phyloP scores from a whole-genome alignment of 2,329 filamentous ascomycete genomes.

The Aspergillus sojae region DNA sequence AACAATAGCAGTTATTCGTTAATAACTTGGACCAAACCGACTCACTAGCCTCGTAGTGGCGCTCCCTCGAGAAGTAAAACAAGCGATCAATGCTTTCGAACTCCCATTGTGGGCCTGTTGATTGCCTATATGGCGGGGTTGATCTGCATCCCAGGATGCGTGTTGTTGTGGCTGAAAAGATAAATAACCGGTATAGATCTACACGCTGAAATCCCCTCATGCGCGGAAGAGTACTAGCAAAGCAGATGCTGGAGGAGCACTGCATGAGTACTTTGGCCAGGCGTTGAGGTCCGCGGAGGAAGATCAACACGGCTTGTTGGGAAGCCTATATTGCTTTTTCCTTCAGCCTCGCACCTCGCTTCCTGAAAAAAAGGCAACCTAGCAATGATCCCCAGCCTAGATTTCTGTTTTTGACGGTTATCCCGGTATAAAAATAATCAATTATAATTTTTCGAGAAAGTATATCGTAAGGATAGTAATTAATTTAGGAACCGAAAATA shows the following conservation, averaged over 20 bases:
- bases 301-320: constrained; percentile 1
- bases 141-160: neutral
- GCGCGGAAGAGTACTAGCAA: neutral
- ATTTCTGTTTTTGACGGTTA: neutral
- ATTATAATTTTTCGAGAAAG: too few species aligned
- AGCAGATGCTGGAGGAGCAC: neutral
- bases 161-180: neutral
- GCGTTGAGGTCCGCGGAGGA: neutral
- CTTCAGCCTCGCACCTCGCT: neutral
- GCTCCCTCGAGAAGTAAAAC: constrained; percentile 4
- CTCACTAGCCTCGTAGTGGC: constrained; percentile 1
- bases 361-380: neutral
- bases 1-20: neutral
- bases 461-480: neutral
- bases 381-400: neutral
- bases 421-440: neutral
- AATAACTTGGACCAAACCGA: neutral
- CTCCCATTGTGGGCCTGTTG: neutral
- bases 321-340: constrained; percentile 6
- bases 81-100: neutral
- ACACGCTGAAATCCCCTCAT: neutral
- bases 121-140: neutral
- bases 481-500: neutral
- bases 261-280: neutral
- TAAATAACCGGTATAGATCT: neutral